Evolutionary conservation across 23 red algal species (phyloP), one percentile per base, ranked within the genome.

Genomic region (Gracilariopsis chorda): DNA sequence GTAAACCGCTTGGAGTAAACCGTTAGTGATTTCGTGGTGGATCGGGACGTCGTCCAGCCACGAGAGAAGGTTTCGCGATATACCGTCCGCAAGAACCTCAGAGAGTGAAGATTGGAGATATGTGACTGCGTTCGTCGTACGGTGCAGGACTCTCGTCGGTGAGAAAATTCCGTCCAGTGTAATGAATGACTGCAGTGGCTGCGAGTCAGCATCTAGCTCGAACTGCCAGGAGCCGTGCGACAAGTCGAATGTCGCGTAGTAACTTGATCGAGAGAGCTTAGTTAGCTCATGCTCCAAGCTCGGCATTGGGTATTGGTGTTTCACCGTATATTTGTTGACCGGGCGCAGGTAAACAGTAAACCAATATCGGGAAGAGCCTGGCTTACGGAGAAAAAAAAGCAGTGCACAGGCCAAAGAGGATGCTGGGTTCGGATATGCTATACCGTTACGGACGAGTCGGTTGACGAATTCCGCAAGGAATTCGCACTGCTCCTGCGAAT

Each of bases 121-220:
- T 16, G 68, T 28, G 42, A 78, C 70, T 6, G 84, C 64, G 48
- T 88, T 77, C 3, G 65, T 88, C 46, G 84, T 88, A 12, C 64
- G 65, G 35, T 88, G 64, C 16, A 88, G 48, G 39, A 88, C 84
- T 19, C 84, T 1, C 25, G 40, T 88, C 20, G 28, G 84, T 27
- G 84, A 53, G 84, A 59, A 88, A 57, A 88, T 78, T 4, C 84
- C 84, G 25, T 77, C 65, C 12, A 67, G 44, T 62, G 68, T 88
- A 12, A 88, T 77, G 47, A 88, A 77, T 20, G 64, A 88, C 20
- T 88, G 65, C n/a, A 1, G 28, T 46, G 75, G 49, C 45, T 78
- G 84, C 20, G 84, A 88, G 30, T 45, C 51, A 10, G 29, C n/a
- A n/a, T 73, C 17, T 4, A 77, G 0, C 62, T 19, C 3, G n/a